Conservation (phyloP, 495 filamentous ascomycete genomes). For the Xylaria venustula region DNA sequence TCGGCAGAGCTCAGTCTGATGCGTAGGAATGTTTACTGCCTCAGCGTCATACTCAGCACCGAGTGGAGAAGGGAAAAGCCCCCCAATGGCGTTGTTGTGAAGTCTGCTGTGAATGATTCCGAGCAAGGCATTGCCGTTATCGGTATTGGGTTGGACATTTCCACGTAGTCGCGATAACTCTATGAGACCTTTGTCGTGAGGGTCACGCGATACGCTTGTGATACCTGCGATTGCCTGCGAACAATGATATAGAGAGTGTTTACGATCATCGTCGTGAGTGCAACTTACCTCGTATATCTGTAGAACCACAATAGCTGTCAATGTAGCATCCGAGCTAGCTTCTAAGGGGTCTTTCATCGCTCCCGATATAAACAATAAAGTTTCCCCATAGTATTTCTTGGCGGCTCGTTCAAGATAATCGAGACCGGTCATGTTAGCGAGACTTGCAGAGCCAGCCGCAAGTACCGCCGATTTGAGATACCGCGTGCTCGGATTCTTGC, state of each 20-base stretch:
- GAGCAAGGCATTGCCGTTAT: background rate
- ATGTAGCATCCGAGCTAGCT: background rate
- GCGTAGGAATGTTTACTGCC: background rate
- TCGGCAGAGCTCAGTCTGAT: background rate
- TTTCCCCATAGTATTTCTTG: background rate
- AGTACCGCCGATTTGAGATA: background rate
- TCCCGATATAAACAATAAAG: background rate
- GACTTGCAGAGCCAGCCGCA: slow-evolving; percentile 2
- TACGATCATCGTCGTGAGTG: background rate
- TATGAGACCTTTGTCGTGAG: background rate
- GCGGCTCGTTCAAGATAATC: background rate
- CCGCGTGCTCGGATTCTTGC: background rate
- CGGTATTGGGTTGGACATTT: background rate
- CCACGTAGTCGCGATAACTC: background rate
- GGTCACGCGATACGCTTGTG: background rate
- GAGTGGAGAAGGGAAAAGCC: background rate
- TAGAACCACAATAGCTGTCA: background rate
- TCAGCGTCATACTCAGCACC: background rate
- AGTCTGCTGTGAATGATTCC: background rate
- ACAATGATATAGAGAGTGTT: background rate
- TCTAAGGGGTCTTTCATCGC: background rate
- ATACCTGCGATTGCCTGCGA: background rate
- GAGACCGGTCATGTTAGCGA: background rate
- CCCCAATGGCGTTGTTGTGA: background rate
- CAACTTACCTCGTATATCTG: slow-evolving; percentile 5